Evolutionary conservation across 23 red algal species (phyloP).

Genomic region (Cyanidioschyzon merolae): DNA sequence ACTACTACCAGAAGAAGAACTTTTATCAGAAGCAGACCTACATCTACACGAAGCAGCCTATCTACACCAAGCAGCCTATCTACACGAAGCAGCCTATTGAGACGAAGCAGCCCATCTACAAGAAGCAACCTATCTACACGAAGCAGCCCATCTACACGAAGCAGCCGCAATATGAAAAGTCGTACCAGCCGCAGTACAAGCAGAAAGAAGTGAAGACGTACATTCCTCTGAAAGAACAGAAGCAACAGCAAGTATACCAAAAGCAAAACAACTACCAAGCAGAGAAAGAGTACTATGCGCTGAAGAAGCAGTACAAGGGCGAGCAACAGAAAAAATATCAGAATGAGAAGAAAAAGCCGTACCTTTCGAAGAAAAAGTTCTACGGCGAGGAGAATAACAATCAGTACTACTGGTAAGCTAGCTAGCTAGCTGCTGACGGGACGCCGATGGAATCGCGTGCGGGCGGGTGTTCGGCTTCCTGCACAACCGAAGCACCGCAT

Average conservation of each 20-base stretch:
- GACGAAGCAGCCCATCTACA: constrained; percentile 4
- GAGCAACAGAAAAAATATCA: not conserved
- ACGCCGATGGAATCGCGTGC: not conserved
- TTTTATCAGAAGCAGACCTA: not conserved
- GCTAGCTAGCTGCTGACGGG: not conserved
- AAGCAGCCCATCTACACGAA: constrained; percentile 16
- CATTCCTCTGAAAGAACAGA: not conserved
- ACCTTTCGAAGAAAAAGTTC: constrained; percentile 8
- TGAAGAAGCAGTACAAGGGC: constrained; percentile 20
- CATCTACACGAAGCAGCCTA: constrained; percentile 6
- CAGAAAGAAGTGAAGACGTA: not conserved
- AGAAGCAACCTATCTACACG: not conserved
- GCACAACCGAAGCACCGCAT: no score
- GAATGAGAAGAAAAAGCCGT: constrained; percentile 7
- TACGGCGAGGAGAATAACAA: constrained; percentile 9
- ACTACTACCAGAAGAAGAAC: not conserved
- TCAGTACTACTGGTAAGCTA: not conserved
- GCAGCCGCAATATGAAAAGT: not conserved
- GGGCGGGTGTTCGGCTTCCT: no score
- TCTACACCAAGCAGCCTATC: constrained; percentile 9
- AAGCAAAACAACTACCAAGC: not conserved
- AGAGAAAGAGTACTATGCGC: constrained; percentile 16
- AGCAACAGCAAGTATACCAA: not conserved
- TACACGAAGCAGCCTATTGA: constrained; percentile 5
- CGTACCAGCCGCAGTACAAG: not conserved